These are phyloP conservation scores for Rosa lucieae DNA, from an alignment of 306 rosid species.

Conservation along the genomic window DNA sequence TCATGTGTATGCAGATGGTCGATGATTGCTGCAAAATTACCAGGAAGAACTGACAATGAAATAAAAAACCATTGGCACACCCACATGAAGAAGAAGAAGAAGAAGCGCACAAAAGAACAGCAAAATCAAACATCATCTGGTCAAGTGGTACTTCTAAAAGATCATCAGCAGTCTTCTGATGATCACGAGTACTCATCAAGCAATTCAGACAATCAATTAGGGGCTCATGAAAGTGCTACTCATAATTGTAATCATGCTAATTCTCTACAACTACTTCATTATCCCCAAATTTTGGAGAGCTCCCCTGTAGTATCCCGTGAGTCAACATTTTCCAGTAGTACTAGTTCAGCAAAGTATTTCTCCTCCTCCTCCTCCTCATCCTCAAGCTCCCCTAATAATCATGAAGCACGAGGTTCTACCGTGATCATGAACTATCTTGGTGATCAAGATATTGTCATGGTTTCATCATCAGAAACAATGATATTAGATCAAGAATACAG, in stretches of 20 bases:
- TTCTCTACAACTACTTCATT: neutral
- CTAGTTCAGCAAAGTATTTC: neutral
- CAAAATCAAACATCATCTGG: conserved; percentile 3
- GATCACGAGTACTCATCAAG: neutral
- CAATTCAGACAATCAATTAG: neutral
- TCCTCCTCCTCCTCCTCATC: neutral
- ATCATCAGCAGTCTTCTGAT: neutral
- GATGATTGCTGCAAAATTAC: conserved; percentile 47
- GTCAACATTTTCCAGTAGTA: conserved; percentile 7
- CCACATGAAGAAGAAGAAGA: conserved; percentile 53
- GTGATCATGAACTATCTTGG: neutral
- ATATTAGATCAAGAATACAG: neutral
- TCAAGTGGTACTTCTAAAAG: neutral
- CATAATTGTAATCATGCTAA: neutral
- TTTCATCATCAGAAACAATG: conserved; percentile 21
- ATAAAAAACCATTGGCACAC: conserved; percentile 76
- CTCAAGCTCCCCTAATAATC: conserved; percentile 21
- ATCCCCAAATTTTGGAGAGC: conserved; percentile 36
- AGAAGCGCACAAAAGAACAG: conserved; percentile 15
- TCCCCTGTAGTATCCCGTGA: conserved; percentile 27
- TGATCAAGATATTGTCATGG: conserved; percentile 11
- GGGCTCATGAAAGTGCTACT: neutral
- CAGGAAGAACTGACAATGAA: conserved; percentile 77
- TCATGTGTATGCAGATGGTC: conserved; percentile 52
- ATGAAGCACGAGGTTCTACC: conserved; percentile 3